Evolutionary conservation across 441 rosid species (phyloP).

Genomic region (Adansonia grandidieri): DNA sequence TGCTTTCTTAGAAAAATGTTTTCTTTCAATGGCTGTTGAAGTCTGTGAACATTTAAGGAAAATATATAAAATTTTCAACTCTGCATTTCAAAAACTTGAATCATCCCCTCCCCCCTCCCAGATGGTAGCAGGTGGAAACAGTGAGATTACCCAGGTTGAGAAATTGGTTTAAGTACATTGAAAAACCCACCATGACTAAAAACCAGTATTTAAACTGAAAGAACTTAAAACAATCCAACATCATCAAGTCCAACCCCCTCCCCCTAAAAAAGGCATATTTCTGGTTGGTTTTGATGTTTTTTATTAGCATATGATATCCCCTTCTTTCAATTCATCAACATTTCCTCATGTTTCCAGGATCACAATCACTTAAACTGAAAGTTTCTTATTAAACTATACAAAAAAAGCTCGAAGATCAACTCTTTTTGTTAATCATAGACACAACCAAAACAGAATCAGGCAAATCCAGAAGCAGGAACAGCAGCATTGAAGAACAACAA

Average conservation of each 20-base stretch:
- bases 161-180: constrained; percentile 11
- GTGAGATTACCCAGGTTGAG: constrained; percentile 13
- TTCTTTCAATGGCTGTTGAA: not conserved
- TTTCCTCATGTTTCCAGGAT: constrained; percentile 18
- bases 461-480: not conserved
- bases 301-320: not conserved
- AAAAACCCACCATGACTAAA: not conserved
- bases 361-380: constrained; percentile 23
- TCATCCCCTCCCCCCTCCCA: not conserved
- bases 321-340: not conserved
- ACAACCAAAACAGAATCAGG: not conserved
- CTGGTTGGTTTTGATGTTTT: constrained; percentile 11
- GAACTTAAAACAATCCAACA: constrained; percentile 1
- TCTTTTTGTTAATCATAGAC: not conserved
- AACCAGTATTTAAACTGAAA: not conserved
- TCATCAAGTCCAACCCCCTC: not conserved
- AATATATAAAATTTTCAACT: not conserved
- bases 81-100: constrained; percentile 7
- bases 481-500: not conserved
- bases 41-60: not conserved
- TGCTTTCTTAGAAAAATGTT: not conserved
- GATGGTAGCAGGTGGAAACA: constrained; percentile 9
- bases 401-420: not conserved
- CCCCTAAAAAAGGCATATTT: not conserved
- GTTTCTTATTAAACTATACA: not conserved